These are phyloP conservation scores for Xylaria scruposa DNA, from an alignment of 495 filamentous ascomycete species.

Conservation along the genomic window DNA sequence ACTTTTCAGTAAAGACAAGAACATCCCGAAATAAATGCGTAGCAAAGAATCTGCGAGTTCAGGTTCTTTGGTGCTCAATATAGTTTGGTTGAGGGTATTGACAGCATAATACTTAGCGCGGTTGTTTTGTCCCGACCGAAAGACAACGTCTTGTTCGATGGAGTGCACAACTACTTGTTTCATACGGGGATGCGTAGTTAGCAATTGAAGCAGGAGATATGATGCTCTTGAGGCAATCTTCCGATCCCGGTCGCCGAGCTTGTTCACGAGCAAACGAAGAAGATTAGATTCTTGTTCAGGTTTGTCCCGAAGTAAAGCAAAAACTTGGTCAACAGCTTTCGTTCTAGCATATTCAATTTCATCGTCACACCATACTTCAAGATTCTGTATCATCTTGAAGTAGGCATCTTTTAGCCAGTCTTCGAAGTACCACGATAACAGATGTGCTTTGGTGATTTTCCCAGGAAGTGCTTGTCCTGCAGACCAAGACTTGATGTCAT, in stretches of 20 bases:
- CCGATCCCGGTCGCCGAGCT: constrained; percentile 90
- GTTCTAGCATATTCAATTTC: constrained; percentile 90
- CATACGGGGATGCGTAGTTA: constrained; percentile 89
- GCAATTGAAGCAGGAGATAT: constrained; percentile 87
- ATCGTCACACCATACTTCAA: constrained; percentile 91
- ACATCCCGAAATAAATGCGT: constrained; percentile 87
- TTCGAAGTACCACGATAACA: constrained; percentile 91
- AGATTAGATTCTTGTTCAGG: constrained; percentile 97
- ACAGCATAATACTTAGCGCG: constrained; percentile 95
- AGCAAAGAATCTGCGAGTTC: constrained; percentile 81
- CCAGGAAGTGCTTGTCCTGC: constrained; percentile 70
- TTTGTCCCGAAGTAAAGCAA: constrained; percentile 88
- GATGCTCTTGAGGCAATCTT: constrained; percentile 94
- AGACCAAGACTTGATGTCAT: constrained; percentile 64
- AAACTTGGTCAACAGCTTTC: constrained; percentile 85
- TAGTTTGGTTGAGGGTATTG: constrained; percentile 96
- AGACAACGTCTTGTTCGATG: constrained; percentile 85
- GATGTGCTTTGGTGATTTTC: constrained; percentile 70
- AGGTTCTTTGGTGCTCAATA: constrained; percentile 82
- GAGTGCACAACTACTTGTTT: constrained; percentile 82
- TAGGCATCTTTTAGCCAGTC: constrained; percentile 91
- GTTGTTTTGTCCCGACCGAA: constrained; percentile 81
- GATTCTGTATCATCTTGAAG: constrained; percentile 86
- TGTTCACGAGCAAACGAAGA: constrained; percentile 89
- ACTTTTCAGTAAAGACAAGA: constrained; percentile 75